Base-by-base conservation (phyloP, 257 asterid genomes). In the Nicotiana paniculata region DNA sequence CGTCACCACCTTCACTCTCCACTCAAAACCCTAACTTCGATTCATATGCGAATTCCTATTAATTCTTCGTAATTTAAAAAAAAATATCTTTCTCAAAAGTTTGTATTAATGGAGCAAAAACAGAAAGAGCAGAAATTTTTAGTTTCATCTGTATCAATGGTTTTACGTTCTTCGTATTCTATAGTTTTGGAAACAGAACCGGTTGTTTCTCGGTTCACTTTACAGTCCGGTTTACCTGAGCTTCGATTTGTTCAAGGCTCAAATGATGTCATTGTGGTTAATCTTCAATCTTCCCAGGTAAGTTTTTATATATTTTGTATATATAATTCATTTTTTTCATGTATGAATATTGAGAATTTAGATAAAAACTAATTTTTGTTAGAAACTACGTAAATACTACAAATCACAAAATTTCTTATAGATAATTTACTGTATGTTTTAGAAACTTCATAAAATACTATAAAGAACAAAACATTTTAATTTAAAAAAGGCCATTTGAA, bases 71-170 rank as follows among this genome's bases (percentile, higher is more conserved):
- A 32, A 1, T 9, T 48, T 58, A 57, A 26, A 58, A 39, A 0
- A 9, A 43, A 43, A 43, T 43, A 43, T 43, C 12, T 53, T 32
- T 70, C 54, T 62, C 9, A 43, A 12, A 9, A 67, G 26, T 82
- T 76, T n/a, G 21, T 26, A 33, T 48, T 61, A 92, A 93, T 85
- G 85, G 85, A 86, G 63, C 82, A 89, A 82, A 89, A 85, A 87
- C 84, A 80, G 77, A 83, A 64, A 77, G 91, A 85, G 86, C 89
- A 90, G 48, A 93, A 93, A 46, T 94, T 96, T 85, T 39, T 86
- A 82, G 90, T 93, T 72, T 96, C 91, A 9, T 94, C 97, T 43
- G 83, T 93, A 84, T 88, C 95, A 82, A 93, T 91, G 93, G 95
- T 94, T 32, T 86, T 94, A 75, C 85, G 89, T 81, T 87, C 95